Evolutionary conservation across 257 asterid genomes (phyloP).

Genomic region (Petrea volubilis): DNA sequence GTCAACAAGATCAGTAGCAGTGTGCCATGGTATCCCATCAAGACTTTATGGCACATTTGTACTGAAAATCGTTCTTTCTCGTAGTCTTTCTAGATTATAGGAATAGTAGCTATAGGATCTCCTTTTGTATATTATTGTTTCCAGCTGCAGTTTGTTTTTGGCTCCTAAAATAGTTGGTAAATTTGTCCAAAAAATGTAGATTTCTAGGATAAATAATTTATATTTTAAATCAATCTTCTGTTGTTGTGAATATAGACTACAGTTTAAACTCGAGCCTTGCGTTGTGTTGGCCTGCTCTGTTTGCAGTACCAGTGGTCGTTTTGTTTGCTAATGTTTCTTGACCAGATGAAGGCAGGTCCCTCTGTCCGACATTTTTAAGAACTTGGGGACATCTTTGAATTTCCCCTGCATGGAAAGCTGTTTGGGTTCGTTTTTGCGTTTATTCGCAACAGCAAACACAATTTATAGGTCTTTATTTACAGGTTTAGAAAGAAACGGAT

Average conservation of each 20-base stretch:
- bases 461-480: too few species aligned
- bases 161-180: conserved; percentile 19
- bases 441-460: too few species aligned
- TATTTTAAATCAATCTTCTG: conserved; percentile 18
- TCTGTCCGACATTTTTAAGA: not conserved
- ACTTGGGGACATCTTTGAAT: too few species aligned
- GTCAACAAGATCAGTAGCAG: not conserved
- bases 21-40: not conserved
- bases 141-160: conserved; percentile 21
- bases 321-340: not conserved
- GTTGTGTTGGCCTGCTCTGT: too few species aligned
- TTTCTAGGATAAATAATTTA: conserved; percentile 23
- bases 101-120: conserved; percentile 35
- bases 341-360: not conserved
- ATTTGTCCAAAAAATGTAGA: conserved; percentile 31
- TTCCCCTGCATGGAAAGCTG: too few species aligned
- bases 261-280: not conserved
- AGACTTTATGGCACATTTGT: not conserved
- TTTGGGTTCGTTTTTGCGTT: too few species aligned
- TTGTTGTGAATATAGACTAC: conserved; percentile 36
- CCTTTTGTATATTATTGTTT: conserved; percentile 39
- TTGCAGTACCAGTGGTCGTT: too few species aligned
- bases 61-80: not conserved
- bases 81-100: conserved; percentile 29
- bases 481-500: too few species aligned